Percentiles rank a stretch among this genome's conserved stretches.
These are phyloP conservation scores for Termitomyces titanicus DNA, from an alignment of 768 basidiomycete genomes.

Conservation along the genomic window DNA sequence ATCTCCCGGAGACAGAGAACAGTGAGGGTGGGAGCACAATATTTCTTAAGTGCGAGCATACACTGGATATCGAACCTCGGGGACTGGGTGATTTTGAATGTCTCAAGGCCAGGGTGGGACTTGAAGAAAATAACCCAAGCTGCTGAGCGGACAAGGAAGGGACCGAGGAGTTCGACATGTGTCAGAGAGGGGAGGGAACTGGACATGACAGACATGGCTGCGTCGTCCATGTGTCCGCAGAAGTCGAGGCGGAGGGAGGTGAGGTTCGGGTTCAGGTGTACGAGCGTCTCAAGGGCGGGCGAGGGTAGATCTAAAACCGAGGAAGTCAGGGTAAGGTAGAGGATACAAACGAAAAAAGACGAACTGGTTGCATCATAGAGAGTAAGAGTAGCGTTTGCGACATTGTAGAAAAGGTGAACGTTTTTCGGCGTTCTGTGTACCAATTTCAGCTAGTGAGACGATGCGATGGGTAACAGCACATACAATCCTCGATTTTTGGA, in stretches of 20 bases:
- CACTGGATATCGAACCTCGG: slow-evolving; percentile 81
- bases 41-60: slow-evolving; percentile 54
- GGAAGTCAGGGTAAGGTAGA: neutral
- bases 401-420: slow-evolving; percentile 79
- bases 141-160: slow-evolving; percentile 73
- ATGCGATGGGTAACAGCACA: slow-evolving; percentile 28
- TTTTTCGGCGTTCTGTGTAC: slow-evolving; percentile 68
- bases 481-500: slow-evolving; percentile 81
- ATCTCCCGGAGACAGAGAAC: slow-evolving; percentile 79
- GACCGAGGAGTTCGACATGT: slow-evolving; percentile 79
- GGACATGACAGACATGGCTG: slow-evolving; percentile 55
- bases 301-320: slow-evolving; percentile 63
- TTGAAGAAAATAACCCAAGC: slow-evolving; percentile 78
- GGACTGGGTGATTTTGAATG: slow-evolving; percentile 80
- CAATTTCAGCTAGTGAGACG: neutral
- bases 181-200: slow-evolving; percentile 61
- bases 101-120: slow-evolving; percentile 56
- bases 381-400: slow-evolving; percentile 59
- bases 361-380: slow-evolving; percentile 90
- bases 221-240: slow-evolving; percentile 78
- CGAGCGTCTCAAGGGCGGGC: slow-evolving; percentile 65
- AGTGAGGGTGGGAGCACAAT: slow-evolving; percentile 43
- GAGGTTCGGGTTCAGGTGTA: slow-evolving; percentile 81
- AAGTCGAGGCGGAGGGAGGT: slow-evolving; percentile 75
- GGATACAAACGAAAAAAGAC: slow-evolving; percentile 21